Conservation (phyloP, 2,329 filamentous ascomycete species). For the Epichloe sp. region DNA sequence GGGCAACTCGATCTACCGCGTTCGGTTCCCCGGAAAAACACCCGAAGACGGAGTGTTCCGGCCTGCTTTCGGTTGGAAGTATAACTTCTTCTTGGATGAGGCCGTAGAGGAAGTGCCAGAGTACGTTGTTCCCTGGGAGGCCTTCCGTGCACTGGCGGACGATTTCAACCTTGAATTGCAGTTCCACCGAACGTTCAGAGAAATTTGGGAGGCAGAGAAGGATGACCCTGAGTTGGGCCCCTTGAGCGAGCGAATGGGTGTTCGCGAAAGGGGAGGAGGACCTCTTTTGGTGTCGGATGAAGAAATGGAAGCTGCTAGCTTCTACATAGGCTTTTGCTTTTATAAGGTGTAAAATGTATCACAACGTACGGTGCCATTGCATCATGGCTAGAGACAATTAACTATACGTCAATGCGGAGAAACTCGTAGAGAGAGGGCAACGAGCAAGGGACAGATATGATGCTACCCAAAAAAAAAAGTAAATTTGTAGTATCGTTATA, state of each 20-base stretch:
- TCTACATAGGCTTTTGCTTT: conserved; percentile 93
- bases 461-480: background rate
- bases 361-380: too few species aligned
- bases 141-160: conserved; percentile 86
- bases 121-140: conserved; percentile 97
- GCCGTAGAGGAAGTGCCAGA: conserved; percentile 93
- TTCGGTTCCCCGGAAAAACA: conserved; percentile 74
- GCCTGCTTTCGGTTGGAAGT: conserved; percentile 94
- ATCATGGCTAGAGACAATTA: too few species aligned
- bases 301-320: conserved; percentile 84
- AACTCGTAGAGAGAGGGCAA: background rate
- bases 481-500: conserved; percentile 4
- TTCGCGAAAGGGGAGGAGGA: conserved; percentile 57
- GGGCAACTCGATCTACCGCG: conserved; percentile 87
- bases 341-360: conserved; percentile 60
- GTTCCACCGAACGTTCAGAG: conserved; percentile 80
- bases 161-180: conserved; percentile 94
- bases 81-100: conserved; percentile 91
- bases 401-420: background rate
- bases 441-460: background rate
- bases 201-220: conserved; percentile 88
- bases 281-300: conserved; percentile 62
- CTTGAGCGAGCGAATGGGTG: conserved; percentile 90
- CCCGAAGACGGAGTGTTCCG: conserved; percentile 83
- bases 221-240: conserved; percentile 69